These are phyloP conservation scores for Fusarium ramigenum DNA, from an alignment of 2,329 filamentous ascomycete species.

Conservation along the genomic window DNA sequence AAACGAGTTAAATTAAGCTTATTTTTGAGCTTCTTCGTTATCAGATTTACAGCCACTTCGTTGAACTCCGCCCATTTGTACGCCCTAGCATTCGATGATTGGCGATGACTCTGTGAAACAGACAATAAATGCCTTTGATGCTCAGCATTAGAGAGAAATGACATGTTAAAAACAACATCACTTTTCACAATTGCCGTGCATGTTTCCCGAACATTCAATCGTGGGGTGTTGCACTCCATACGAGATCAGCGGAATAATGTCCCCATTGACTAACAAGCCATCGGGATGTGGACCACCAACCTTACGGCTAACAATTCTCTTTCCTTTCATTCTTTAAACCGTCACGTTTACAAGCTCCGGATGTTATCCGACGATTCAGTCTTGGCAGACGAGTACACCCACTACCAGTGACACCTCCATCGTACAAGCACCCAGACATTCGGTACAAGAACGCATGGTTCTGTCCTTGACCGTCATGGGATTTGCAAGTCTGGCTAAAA, in stretches of 20 bases:
- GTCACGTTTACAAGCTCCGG: background rate
- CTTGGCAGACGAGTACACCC: constrained; percentile 16
- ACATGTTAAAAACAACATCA: background rate
- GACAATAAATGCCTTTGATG: background rate
- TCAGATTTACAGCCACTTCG: background rate
- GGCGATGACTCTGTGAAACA: background rate
- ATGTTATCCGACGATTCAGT: background rate
- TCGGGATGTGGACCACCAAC: constrained; percentile 12
- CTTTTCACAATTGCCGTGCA: constrained; percentile 20
- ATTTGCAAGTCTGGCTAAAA: constrained; percentile 7
- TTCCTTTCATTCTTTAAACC: too few species aligned
- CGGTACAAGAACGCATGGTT: background rate
- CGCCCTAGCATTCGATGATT: background rate
- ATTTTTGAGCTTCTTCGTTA: constrained; percentile 18
- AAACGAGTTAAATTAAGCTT: constrained; percentile 7
- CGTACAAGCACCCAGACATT: background rate
- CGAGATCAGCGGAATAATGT: constrained; percentile 18
- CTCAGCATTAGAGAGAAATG: background rate
- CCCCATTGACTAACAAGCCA: background rate
- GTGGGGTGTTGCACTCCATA: constrained; percentile 16
- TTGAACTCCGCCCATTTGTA: background rate
- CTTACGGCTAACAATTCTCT: background rate
- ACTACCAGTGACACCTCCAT: background rate
- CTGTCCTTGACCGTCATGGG: constrained; percentile 20
- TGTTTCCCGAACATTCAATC: constrained; percentile 8